Base-by-base conservation (phyloP, 2,329 filamentous ascomycete genomes). In the Cladosporium colombiae region DNA sequence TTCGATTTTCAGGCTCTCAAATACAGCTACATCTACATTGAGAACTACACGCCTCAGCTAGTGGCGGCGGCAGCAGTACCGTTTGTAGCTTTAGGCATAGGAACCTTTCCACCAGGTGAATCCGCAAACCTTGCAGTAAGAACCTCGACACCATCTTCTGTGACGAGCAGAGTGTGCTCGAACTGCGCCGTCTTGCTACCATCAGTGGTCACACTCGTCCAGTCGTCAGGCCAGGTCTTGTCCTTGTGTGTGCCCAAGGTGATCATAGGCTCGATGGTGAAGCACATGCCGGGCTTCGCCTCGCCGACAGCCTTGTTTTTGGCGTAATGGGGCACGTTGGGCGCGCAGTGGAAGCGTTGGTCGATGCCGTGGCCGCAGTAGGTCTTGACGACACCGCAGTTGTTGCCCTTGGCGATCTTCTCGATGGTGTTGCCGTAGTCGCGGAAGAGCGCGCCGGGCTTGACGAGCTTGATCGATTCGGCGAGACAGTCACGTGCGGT, bases 201-300 rank as follows among this genome's bases (percentile, higher is more conserved):
- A 76, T 97, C 94, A 65, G 89, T 87, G 0, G 94, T 98, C 8
- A 91, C 91, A 79, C 92, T 96, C 0, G 94, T 98, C 94, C 94
- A 98, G 82, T 97, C 92, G 77, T 98, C 94, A 0, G 94, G 94
- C 94, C 94, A 98, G 0, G 92, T 97, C 76, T 93, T 90, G 75
- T 97, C 94, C 68, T 88, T 88, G 79, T 96, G 91, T 67, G 91
- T 93, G 67, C 94, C 94, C 61, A 96, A 79, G 52, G 92, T 92
- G 76, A 97, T 92, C 93, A 98, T 98, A 14, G 94, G 94, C 81
- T 98, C 94, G 67, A 98, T 97, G 0, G 94, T 97, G 74, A 98
- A 98, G 68, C 92, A 96, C 92, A 97, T 96, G 62, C 94, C 94
- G 0, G 91, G 89, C 81, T 97, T 97, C 68, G 93, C 94, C 71